Evolutionary conservation across 2,329 filamentous ascomycete genomes (phyloP), one percentile per base, ranked within the genome.

Genomic region (Cylindrodendrum hubeiense): DNA sequence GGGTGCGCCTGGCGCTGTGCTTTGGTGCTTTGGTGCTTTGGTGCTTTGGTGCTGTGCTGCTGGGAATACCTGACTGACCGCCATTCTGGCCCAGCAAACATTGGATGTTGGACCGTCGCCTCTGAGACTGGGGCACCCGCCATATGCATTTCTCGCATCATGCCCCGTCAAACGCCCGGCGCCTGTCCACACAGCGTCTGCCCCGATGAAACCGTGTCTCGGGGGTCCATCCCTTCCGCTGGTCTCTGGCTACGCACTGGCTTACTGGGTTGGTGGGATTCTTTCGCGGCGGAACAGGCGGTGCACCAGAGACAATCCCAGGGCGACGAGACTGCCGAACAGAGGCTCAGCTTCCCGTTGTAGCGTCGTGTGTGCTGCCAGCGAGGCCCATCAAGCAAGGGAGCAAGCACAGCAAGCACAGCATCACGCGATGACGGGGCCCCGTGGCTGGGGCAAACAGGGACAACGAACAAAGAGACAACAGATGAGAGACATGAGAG

Each of bases 111-210:
- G 65, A 55, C 28, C 37, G 37, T 50, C 51, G 53, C 9, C 34
- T 34, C 64, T 67, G 63, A 65, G 66, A 68, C 64, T 47, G 39
- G 56, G 34, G 19, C 26, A 41, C 37, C 46, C 49, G 55, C 52
- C 47, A 59, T 62, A 68, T 64, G 64, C 69, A 67, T 67, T 63
- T 71, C 70, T 71, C 62, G 63, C 71, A 68, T 70, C 58, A 68
- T 66, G 61, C 63, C 63, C 67, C 69, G 54, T 68, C 49, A 44
- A 41, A 50, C 13, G 59, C 60, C 44, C 60, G 56, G n/a, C 34
- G 60, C 33, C 46, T 67, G 67, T 50, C 28, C 28, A 50, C 26
- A 50, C 26, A 50, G 58, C 65, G 71, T 71, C 70, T 71, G 67
- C 71, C 63, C 57, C 49, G 54, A 67, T 64, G 68, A 71, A 67